Base-by-base conservation (phyloP, 345 rosid genomes). In the Salix koriyanagi region DNA sequence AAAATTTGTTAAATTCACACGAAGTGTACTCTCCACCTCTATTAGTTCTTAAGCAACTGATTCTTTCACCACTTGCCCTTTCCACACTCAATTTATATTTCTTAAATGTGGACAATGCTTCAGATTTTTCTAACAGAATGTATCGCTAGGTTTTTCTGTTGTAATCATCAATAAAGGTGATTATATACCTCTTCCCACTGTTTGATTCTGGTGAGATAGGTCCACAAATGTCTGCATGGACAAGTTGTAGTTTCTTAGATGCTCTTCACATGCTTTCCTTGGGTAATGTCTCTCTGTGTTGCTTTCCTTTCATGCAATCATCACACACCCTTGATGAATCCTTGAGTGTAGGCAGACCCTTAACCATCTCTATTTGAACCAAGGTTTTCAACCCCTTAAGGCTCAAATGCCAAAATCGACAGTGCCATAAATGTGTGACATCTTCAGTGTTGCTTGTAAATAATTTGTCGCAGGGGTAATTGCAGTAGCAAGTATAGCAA, bases 281-380 rank as follows among this genome's bases (percentile, higher is more conserved):
- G 4, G 58, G 58, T 12, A 50, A 12, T 13, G 19, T 19, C 3
- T 50, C 19, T 19, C 13, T 13, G 6, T 50, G 58, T 50, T 50
- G 37, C 73, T 70, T 48, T 44, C 60, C 73, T 60, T 46, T 60
- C 60, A 48, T 70, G 60, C 73, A 70, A 44, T 70, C 61, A 26
- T 8, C 25, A 28, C 64, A 71, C 32, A 54, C 18, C 54, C 54
- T 71, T 23, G 64, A 71, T 71, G 44, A 26, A 30, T 39, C 75
- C 44, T 71, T 71, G 65, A 71, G 32, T 34, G 56, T 25, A 36
- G 75, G 66, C 54, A 72, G 58, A 48, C 67, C 75, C 54, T 19
- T 72, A 28, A 72, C 52, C 75, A 72, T 32, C 34, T 32, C 28
- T 28, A 28, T 28, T 28, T 58, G 23, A 11, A 54, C 32, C 66